Evolutionary conservation across 306 rosid species (phyloP), one percentile per base, ranked within the genome.

Genomic region (Malus orientalis): DNA sequence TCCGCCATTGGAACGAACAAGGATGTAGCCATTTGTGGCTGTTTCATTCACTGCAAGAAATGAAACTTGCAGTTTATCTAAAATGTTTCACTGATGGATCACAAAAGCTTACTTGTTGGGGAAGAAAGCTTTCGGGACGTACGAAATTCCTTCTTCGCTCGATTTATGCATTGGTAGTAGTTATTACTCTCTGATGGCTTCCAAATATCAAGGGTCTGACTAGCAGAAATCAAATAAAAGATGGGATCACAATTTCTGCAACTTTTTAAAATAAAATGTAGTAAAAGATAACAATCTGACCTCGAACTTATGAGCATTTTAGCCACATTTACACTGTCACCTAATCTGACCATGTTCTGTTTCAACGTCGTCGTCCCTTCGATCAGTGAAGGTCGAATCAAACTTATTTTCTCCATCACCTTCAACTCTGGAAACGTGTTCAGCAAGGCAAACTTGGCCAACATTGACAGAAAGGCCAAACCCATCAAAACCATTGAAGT

Each of bases 1-100:
- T 22, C 95, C 97, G 63, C 97, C 97, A 42, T 91, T 91, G 42
- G 93, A 84, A 2, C 80, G 83, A 59, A 85, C 70, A 30, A 89
- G 22, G 70, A 91, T 67, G 79, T 78, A 91, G 38, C 94, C 97
- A 79, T 88, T 86, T 67, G 93, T 89, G 20, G 74, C n/a, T 51
- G 51, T 78, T 70, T 45, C 62, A 11, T 67, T 36, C 53, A 75
- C 92, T 89, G 61, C 51, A 4, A 77, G 65, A 42, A 45, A 60
- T 25, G 20, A 47, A 76, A 22, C 76, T 30, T 11, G 61, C 15
- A 32, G 14, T 9, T 61, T 3, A 58, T 25, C 3, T 25, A 13
- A 23, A 61, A 61, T 13, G 38, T 25, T 27, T 58, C 27, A 10
- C 22, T 3, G 30, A 1, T 4, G 27, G 25, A 9, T 58, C 18